phyloP scores from a whole-genome alignment of 345 rosid genomes.

The Brassica incana region DNA sequence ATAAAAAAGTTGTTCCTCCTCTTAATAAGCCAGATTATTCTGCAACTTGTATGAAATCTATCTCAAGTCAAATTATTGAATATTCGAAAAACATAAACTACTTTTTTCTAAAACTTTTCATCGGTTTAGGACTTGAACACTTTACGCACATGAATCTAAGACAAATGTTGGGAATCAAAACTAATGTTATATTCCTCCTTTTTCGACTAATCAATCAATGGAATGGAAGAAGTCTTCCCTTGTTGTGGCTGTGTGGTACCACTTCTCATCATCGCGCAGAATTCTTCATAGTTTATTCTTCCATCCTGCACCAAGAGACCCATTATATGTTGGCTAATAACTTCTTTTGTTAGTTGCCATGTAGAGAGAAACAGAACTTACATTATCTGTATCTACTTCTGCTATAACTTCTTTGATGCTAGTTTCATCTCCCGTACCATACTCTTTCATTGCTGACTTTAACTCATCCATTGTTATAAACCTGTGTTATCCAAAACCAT shows the following conservation, averaged over 20 bases:
- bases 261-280: conserved; percentile 21
- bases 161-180: background rate
- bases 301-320: conserved; percentile 12
- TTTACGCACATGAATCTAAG: background rate
- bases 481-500: conserved; percentile 34
- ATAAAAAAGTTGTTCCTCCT: no score
- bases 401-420: conserved; percentile 74
- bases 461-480: conserved; percentile 80
- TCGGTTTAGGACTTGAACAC: background rate
- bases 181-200: background rate
- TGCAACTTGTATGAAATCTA: background rate
- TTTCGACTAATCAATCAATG: background rate
- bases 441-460: conserved; percentile 78
- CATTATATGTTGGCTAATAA: background rate
- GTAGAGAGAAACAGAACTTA: conserved; percentile 35
- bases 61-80: background rate
- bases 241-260: conserved; percentile 10
- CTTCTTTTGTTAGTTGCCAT: background rate
- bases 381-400: conserved; percentile 87
- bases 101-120: background rate
- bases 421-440: conserved; percentile 77
- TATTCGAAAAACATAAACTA: background rate
- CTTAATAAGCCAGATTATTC: no score
- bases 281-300: conserved; percentile 29
- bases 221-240: background rate